Evolutionary conservation across 1,139 yeast genomes (phyloP).

Genomic region (Sugiyamaella japonica): DNA sequence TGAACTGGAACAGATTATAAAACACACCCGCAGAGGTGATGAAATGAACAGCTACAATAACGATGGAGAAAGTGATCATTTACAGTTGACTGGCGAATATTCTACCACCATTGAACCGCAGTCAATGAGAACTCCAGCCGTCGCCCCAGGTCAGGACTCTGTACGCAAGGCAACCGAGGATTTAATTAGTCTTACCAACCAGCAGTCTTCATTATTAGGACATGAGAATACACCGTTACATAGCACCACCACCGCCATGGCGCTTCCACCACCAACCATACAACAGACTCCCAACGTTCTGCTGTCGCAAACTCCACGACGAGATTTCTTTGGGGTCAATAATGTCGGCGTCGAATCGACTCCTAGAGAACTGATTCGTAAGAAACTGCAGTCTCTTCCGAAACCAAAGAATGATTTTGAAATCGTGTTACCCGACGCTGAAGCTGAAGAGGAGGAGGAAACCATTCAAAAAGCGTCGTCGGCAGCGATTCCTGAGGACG

Average conservation of each 20-base stretch:
- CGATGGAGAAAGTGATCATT: constrained; percentile 24
- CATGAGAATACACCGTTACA: constrained; percentile 33
- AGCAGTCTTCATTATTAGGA: constrained; percentile 38
- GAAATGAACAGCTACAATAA: constrained; percentile 24
- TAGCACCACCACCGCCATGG: not conserved
- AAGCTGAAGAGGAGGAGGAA: constrained; percentile 21
- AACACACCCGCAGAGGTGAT: constrained; percentile 34
- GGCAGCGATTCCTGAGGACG: constrained; percentile 36
- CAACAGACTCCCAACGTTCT: constrained; percentile 17
- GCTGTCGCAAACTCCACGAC: constrained; percentile 23
- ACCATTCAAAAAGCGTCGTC: constrained; percentile 16
- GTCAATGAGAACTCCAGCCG: constrained; percentile 1
- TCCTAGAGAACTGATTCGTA: constrained; percentile 30
- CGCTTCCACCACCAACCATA: not conserved
- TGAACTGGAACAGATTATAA: constrained; percentile 40
- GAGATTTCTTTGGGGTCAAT: constrained; percentile 32
- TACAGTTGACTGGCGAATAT: constrained; percentile 23
- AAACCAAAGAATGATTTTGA: constrained; percentile 62
- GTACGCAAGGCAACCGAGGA: constrained; percentile 36
- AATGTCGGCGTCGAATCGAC: constrained; percentile 25
- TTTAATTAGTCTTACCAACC: constrained; percentile 32
- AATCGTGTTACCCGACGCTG: constrained; percentile 42
- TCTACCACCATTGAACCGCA: constrained; percentile 15
- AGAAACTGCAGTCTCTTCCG: constrained; percentile 49
- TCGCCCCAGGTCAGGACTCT: constrained; percentile 28